phyloP scores from a whole-genome alignment of 2,329 filamentous ascomycete species.

The Aspergillus persii region DNA sequence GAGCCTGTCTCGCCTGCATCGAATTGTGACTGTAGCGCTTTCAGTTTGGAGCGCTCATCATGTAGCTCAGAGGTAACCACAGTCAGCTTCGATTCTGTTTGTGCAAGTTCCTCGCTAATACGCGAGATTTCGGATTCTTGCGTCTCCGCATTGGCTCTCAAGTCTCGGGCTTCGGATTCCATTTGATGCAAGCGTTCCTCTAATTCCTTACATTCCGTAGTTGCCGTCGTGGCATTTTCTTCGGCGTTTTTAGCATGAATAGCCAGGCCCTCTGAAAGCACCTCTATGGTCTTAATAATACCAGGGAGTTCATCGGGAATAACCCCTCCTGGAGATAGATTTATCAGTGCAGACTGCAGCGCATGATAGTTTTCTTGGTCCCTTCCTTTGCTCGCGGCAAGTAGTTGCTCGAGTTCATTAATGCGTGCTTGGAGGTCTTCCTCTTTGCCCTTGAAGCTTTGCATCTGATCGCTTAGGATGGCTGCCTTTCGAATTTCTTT shows the following conservation, averaged over 20 bases:
- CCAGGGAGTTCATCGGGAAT: slow-evolving; percentile 57
- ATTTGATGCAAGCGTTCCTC: slow-evolving; percentile 56
- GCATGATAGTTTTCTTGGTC: slow-evolving; percentile 53
- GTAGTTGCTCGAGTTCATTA: slow-evolving; percentile 51
- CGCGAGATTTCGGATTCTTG: slow-evolving; percentile 54
- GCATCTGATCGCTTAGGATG: slow-evolving; percentile 57
- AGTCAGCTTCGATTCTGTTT: slow-evolving; percentile 47
- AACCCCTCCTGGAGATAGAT: slow-evolving; percentile 54
- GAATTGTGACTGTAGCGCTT: slow-evolving; percentile 66
- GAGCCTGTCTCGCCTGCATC: slow-evolving; percentile 82
- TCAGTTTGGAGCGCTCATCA: slow-evolving; percentile 68
- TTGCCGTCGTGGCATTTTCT: slow-evolving; percentile 58
- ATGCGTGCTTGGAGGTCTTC: slow-evolving; percentile 36
- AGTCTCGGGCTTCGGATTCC: slow-evolving; percentile 56
- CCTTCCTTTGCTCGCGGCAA: slow-evolving; percentile 52
- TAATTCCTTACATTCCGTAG: slow-evolving; percentile 62
- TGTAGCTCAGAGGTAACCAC: slow-evolving; percentile 54
- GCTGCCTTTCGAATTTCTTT: slow-evolving; percentile 41
- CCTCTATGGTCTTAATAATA: slow-evolving; percentile 60
- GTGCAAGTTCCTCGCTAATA: slow-evolving; percentile 54
- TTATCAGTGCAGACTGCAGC: slow-evolving; percentile 59
- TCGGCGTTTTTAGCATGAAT: slow-evolving; percentile 61
- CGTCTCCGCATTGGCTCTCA: slow-evolving; percentile 52
- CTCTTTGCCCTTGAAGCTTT: slow-evolving; percentile 54
- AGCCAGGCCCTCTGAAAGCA: slow-evolving; percentile 57